Base-by-base conservation (phyloP, 2,329 filamentous ascomycete genomes). In the Scytalidium lignicola region DNA sequence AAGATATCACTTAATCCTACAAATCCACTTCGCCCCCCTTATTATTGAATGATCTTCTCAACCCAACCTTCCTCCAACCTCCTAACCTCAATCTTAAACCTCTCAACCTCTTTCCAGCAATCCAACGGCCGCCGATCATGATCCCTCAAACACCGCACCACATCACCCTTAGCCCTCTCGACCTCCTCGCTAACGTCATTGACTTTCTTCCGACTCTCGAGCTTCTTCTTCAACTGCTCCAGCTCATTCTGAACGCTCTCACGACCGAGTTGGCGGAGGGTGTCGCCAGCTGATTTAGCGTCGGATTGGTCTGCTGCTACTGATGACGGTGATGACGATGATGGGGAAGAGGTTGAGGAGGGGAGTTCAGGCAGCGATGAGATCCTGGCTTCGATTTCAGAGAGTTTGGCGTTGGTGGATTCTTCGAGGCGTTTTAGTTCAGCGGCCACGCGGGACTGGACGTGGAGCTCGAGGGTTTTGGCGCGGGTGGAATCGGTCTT, bases 41-140 rank as follows among this genome's bases (percentile, higher is more conserved):
- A n/a, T n/a, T 53, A 65, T 56, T 62, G 63, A 50, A 88, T 79
- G 49, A 95, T 83, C 72, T 85, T 89, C 65, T 95, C 86, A 29
- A 96, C 89, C 82, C 95, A 97, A 21, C 76, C 77, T 70, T 82
- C 85, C 79, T 96, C 92, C 70, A 96, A 69, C 72, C 82, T 83
- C 59, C 87, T 82, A 45, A 97, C 91, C 76, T 95, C 89, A 61
- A 80, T 79, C 80, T 91, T 95, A 70, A 97, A 97, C 18, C 75
- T 76, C 73, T 95, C 86, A 20, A 96, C 90, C 79, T 96, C 90
- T 70, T 84, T 79, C 87, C 88, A 96, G 78, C 92, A 97, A 74
- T 96, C 88, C 65, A 96, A 74, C 66, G 92, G 91, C 67, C 90
- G 80, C 56, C 90, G 78, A 70, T 96, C 91, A 68, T 96, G 85